Base-by-base conservation (phyloP, 805 yeast genomes). In the Candida qinlingensis region DNA sequence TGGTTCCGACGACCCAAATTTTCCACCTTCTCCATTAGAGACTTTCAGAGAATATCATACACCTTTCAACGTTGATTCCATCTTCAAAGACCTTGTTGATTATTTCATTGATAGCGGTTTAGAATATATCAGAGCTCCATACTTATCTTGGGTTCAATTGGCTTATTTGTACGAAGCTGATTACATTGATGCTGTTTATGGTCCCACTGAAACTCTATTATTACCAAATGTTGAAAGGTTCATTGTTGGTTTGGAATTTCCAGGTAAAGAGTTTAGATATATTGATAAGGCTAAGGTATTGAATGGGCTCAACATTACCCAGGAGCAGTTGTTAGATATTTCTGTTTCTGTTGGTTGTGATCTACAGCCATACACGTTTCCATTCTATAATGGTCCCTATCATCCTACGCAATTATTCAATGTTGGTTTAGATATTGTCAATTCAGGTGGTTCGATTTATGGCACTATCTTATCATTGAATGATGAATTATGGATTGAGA, bases 91-190 rank as follows among this genome's bases (percentile, higher is more conserved):
- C 53, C 70, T 89, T 52, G 70, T 86, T 49, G 67, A 71, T 27
- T 76, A 78, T 47, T 78, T 92, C 49, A 72, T 74, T 36, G 76
- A 74, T 25, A 71, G 74, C 43, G 75, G 71, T 3, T 67, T 87
- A 10, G 85, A 83, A 50, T 91, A 76, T 61, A 66, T 89, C 48
- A 79, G 90, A 10, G 85, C 96, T 35, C 98, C 98, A 5, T 90
- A 81, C 61, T 74, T 81, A 40, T 80, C 97, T 0, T 81, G 89
- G 68, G 77, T 83, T 38, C 97, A 92, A 66, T 72, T 94, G 57
- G 79, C 86, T 6, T 89, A 88, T 59, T 68, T 92, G 57, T 74
- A 75, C 52, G 76, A 76, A 41, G 71, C 71, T 43, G 73, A 71
- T 0, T 67, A 72, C 41, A 77, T 92, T 44, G 90, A 91, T 63